Percentiles rank a stretch among this genome's conserved stretches.
phyloP scores from a whole-genome alignment of 2,329 filamentous ascomycete species.

The Passalora sequoiae region DNA sequence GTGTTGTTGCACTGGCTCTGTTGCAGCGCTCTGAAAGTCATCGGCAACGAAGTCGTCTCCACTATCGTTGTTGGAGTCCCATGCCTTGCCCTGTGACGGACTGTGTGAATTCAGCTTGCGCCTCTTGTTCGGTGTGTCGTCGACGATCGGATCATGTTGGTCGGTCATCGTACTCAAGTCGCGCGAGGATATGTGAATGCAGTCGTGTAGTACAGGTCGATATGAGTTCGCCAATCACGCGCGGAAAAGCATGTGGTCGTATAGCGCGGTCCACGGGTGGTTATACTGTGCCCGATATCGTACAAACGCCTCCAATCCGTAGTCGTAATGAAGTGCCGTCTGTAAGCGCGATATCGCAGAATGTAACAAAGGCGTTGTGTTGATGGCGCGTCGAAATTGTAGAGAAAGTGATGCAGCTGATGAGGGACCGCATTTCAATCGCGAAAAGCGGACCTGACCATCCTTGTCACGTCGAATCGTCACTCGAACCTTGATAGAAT shows the following conservation, averaged over 20 bases:
- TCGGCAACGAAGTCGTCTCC: slow-evolving; percentile 49
- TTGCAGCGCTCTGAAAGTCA: slow-evolving; percentile 45
- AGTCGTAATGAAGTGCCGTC: not conserved
- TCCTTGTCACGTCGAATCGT: too few species aligned
- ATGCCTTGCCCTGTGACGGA: slow-evolving; percentile 19
- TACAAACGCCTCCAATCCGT: not conserved
- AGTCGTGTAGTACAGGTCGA: not conserved
- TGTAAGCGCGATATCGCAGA: too few species aligned
- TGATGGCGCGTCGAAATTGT: not conserved
- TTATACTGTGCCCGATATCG: not conserved
- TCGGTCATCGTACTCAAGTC: slow-evolving; percentile 24
- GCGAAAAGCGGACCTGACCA: too few species aligned
- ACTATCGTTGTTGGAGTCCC: slow-evolving; percentile 40
- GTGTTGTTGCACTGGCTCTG: slow-evolving; percentile 27
- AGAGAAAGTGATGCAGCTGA: not conserved
- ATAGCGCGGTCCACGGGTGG: not conserved
- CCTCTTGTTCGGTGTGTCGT: slow-evolving; percentile 33
- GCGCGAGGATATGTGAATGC: slow-evolving; percentile 5
- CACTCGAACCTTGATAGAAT: too few species aligned
- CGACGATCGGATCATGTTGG: slow-evolving; percentile 32
- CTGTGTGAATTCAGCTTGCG: slow-evolving; percentile 26
- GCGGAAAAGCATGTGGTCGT: slow-evolving; percentile 4
- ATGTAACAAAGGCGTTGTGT: not conserved
- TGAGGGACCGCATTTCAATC: too few species aligned
- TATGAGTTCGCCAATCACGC: slow-evolving; percentile 2